Base-by-base conservation (phyloP, 2,329 filamentous ascomycete species). In the Epichloe gansuensis region DNA sequence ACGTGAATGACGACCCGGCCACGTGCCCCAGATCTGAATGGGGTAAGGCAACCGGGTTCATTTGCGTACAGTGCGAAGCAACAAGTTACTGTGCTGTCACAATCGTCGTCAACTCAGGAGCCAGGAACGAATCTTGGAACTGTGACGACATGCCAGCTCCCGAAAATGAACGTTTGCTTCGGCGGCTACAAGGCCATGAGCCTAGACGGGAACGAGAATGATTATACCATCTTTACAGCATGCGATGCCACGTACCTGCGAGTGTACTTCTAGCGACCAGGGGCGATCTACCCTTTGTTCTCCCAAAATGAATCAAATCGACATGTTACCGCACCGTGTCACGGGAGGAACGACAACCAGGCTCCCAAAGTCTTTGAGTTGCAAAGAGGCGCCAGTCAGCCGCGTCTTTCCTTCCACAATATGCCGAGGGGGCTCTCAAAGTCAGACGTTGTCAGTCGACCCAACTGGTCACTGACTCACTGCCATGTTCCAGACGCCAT, bases 361-460 rank as follows among this genome's bases (percentile, higher is more conserved):
- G 21, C 8, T 11, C 23, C 21, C 21, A 9, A 21, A 23, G 17
- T 31, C 41, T 23, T 43, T 21, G 11, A 25, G 9, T 12, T 43
- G 21, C 11, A 43, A 43, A 43, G 12, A 43, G n/a, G 27, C 27
- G n/a, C n/a, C 41, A 15, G 13, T 23, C 21, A 43, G 5, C 13
- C 13, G 17, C 12, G 41, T 25, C 21, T 25, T 25, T 12, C 17
- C 36, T 39, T 39, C 13, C 36, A 39, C 13, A n/a, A 46, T 27
- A 46, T 46, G 2, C 6, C 21, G 27, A 31, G 27, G 38, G 12
- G 27, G 17, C 2, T 38, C n/a, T 47, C 15, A 21, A 38, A 34
- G 45, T 50, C 51, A 27, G 53, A 47, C 5, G 49, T 44, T 15
- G 53, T 43, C 40, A 50, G 34, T n/a, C 35, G 40, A 11, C 34